A percentile compares a stretch with the other conserved stretches of the same genome.
These are phyloP conservation scores for Candolleomyces eurysporus DNA, from an alignment of 768 basidiomycete species.

Conservation along the genomic window DNA sequence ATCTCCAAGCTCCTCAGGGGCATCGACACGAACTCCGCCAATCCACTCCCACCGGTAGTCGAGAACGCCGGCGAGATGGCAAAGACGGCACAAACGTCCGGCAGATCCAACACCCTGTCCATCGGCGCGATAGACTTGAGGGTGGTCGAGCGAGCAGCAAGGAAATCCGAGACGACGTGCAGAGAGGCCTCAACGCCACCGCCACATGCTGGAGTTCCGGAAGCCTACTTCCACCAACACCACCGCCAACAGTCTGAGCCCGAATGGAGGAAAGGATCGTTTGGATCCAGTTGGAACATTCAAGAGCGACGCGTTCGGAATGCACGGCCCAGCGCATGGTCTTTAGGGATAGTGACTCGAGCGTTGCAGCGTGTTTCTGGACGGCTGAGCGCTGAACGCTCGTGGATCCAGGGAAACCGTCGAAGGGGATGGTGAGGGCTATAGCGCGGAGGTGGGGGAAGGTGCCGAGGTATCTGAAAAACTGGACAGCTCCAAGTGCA, in stretches of 20 bases:
- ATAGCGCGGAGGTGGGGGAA: constrained; percentile 41
- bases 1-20: too few species aligned
- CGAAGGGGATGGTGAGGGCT: constrained; percentile 40
- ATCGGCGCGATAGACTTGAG: background rate
- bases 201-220: constrained; percentile 30
- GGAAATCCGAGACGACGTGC: constrained; percentile 25
- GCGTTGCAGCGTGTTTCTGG: constrained; percentile 28
- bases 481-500: constrained; percentile 37
- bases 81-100: too few species aligned
- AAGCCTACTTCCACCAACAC: constrained; percentile 11
- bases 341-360: constrained; percentile 35
- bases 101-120: too few species aligned
- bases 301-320: too few species aligned
- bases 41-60: too few species aligned
- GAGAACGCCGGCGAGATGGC: too few species aligned
- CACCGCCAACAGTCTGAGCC: constrained; percentile 4
- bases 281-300: too few species aligned
- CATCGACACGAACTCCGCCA: too few species aligned
- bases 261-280: constrained; percentile 28
- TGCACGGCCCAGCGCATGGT: constrained; percentile 26
- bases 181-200: constrained; percentile 33
- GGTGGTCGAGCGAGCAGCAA: background rate
- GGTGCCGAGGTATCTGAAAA: constrained; percentile 40
- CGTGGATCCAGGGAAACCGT: constrained; percentile 35
- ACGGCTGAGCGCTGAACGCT: constrained; percentile 38